phyloP scores from a whole-genome alignment of 768 basidiomycete genomes.

The Boletus pseudopeckii region DNA sequence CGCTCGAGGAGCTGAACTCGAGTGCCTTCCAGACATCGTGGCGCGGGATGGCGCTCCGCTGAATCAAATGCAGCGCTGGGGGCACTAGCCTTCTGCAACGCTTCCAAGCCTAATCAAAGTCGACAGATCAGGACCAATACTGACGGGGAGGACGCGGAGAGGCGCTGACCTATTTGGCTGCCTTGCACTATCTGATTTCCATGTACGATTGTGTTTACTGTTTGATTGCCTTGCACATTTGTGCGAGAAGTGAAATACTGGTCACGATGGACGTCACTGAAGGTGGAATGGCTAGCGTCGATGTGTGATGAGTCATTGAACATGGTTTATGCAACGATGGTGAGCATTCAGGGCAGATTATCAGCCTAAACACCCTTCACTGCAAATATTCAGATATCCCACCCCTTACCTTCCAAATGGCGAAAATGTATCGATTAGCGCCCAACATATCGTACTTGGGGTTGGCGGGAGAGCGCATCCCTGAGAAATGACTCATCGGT shows the following conservation, averaged over 20 bases:
- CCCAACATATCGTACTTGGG: background rate
- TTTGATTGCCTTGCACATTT: conserved; percentile 13
- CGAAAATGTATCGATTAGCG: background rate
- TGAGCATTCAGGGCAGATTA: background rate
- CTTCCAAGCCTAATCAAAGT: conserved; percentile 1
- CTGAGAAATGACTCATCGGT: too few relatives aligned
- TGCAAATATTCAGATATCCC: background rate
- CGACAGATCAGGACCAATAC: background rate
- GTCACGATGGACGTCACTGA: conserved; percentile 15
- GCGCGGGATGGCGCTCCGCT: conserved; percentile 5
- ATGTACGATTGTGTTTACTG: conserved; percentile 12
- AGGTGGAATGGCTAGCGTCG: conserved; percentile 17
- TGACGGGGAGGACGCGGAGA: background rate
- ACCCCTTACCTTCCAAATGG: background rate
- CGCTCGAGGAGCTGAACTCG: conserved; percentile 9
- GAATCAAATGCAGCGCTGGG: conserved; percentile 13
- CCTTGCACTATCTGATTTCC: conserved; percentile 15
- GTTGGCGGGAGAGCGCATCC: too few relatives aligned
- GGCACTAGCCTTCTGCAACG: conserved; percentile 10
- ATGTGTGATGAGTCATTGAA: conserved; percentile 17
- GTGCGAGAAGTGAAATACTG: conserved; percentile 5
- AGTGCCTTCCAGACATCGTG: conserved; percentile 11
- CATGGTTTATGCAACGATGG: conserved; percentile 1
- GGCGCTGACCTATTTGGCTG: background rate
- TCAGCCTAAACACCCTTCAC: background rate